phyloP scores from a whole-genome alignment of 2,329 filamentous ascomycete species.

The Hyphodiscus sp. region DNA sequence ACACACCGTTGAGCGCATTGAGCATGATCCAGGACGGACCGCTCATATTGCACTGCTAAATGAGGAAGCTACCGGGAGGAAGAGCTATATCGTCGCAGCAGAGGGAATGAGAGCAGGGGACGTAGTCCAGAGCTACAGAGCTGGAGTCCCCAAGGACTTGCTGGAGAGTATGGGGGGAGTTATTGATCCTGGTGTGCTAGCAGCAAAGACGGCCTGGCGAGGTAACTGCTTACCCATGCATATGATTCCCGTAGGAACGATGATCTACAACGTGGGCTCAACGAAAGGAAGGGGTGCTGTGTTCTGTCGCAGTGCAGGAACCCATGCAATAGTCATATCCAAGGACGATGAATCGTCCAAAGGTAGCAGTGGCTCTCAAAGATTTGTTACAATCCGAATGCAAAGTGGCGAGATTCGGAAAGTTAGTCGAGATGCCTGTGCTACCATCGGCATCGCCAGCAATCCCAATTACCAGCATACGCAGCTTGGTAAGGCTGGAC shows the following conservation, averaged over 20 bases:
- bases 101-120: slow-evolving; percentile 92
- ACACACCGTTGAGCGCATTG: slow-evolving; percentile 86
- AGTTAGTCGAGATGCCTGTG: slow-evolving; percentile 87
- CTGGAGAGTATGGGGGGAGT: slow-evolving; percentile 87
- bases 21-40: slow-evolving; percentile 89
- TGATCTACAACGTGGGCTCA: slow-evolving; percentile 84
- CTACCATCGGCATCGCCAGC: slow-evolving; percentile 89
- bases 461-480: slow-evolving; percentile 87
- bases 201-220: slow-evolving; percentile 86
- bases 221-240: slow-evolving; percentile 94
- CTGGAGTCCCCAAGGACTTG: slow-evolving; percentile 81
- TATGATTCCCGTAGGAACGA: slow-evolving; percentile 92
- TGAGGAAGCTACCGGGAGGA: slow-evolving; percentile 63
- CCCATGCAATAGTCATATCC: slow-evolving; percentile 79
- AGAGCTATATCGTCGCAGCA: slow-evolving; percentile 91
- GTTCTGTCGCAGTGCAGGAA: slow-evolving; percentile 92
- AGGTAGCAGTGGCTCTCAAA: slow-evolving; percentile 50
- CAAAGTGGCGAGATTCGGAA: slow-evolving; percentile 90
- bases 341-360: slow-evolving; percentile 72
- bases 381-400: slow-evolving; percentile 76
- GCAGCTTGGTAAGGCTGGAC: slow-evolving; percentile 90
- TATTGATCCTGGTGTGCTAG: slow-evolving; percentile 91
- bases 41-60: slow-evolving; percentile 88
- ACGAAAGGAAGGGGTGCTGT: slow-evolving; percentile 68
- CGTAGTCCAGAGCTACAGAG: slow-evolving; percentile 82